phyloP scores from a whole-genome alignment of 2,329 filamentous ascomycete genomes.

The Verticillium isaacii region DNA sequence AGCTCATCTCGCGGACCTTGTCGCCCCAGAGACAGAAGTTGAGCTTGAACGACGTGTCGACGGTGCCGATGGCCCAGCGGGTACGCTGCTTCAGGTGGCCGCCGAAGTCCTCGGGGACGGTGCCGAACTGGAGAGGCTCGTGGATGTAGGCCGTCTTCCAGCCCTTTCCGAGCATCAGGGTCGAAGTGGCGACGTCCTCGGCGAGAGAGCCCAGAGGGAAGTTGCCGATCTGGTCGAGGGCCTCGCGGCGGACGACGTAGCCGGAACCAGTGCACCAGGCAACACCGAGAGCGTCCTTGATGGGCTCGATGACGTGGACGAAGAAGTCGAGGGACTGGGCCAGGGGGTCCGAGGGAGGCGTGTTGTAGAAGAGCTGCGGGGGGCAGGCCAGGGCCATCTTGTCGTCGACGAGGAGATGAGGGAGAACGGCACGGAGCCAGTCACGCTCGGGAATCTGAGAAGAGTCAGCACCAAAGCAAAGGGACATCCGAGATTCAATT shows the following conservation, averaged over 20 bases:
- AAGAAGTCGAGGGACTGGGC: slow-evolving; percentile 55
- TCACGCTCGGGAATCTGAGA: slow-evolving; percentile 52
- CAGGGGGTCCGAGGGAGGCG: slow-evolving; percentile 53
- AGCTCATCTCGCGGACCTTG: slow-evolving; percentile 45
- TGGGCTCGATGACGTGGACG: slow-evolving; percentile 46
- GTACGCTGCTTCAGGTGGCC: slow-evolving; percentile 54
- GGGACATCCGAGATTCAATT: slow-evolving; percentile 2
- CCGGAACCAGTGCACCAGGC: slow-evolving; percentile 65
- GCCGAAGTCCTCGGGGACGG: slow-evolving; percentile 51
- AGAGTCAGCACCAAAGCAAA: background rate
- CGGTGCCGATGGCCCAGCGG: slow-evolving; percentile 50
- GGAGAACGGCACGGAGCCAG: slow-evolving; percentile 56
- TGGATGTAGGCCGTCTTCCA: slow-evolving; percentile 59
- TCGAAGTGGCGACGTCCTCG: slow-evolving; percentile 57
- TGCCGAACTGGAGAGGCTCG: slow-evolving; percentile 56
- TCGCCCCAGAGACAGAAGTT: slow-evolving; percentile 55
- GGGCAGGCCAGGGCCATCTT: slow-evolving; percentile 56
- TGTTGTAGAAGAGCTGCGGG: slow-evolving; percentile 60
- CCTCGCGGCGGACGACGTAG: slow-evolving; percentile 53
- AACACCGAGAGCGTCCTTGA: slow-evolving; percentile 46
- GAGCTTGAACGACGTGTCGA: slow-evolving; percentile 56
- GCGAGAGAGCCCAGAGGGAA: slow-evolving; percentile 56
- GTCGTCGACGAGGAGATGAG: slow-evolving; percentile 52
- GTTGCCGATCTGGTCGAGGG: slow-evolving; percentile 56
- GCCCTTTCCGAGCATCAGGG: slow-evolving; percentile 52